phyloP scores from a whole-genome alignment of 176 grass and related monocot genomes.

The Rhynchospora tenuis region DNA sequence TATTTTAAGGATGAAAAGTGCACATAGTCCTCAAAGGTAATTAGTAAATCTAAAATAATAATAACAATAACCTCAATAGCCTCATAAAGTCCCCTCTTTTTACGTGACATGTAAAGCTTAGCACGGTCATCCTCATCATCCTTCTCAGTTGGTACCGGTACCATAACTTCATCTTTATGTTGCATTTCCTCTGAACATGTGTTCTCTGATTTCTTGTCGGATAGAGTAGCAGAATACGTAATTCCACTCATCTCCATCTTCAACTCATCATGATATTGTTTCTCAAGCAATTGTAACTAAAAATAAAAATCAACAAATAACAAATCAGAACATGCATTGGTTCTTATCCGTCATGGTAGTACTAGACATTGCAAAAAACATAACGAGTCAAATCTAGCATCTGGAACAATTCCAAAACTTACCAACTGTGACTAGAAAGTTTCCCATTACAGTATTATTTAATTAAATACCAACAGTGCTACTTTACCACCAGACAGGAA shows the following conservation, averaged over 20 bases:
- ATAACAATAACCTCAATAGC: conserved; percentile 63
- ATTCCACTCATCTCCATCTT: conserved; percentile 65
- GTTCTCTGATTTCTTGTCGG: conserved; percentile 43
- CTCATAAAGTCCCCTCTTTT: conserved; percentile 45
- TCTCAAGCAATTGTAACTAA: conserved; percentile 72
- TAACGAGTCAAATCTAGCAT: neutral
- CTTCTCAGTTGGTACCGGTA: neutral
- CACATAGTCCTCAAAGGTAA: neutral
- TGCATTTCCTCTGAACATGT: conserved; percentile 26
- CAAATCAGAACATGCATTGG: neutral
- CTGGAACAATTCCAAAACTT: neutral
- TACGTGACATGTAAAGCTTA: conserved; percentile 58
- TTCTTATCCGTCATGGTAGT: neutral
- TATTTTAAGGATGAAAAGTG: neutral
- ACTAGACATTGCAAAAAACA: neutral
- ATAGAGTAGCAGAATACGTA: conserved; percentile 49
- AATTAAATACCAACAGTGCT: neutral
- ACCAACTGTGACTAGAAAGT: neutral
- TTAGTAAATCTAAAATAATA: neutral
- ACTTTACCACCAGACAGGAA: neutral
- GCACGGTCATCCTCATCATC: conserved; percentile 34
- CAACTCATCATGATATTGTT: conserved; percentile 89
- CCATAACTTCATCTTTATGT: conserved; percentile 17
- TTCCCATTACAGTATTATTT: neutral
- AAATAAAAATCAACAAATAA: conserved; percentile 14